These are phyloP conservation scores for Polyplosphaeria fusca DNA, from an alignment of 495 filamentous ascomycete genomes.

Conservation along the genomic window DNA sequence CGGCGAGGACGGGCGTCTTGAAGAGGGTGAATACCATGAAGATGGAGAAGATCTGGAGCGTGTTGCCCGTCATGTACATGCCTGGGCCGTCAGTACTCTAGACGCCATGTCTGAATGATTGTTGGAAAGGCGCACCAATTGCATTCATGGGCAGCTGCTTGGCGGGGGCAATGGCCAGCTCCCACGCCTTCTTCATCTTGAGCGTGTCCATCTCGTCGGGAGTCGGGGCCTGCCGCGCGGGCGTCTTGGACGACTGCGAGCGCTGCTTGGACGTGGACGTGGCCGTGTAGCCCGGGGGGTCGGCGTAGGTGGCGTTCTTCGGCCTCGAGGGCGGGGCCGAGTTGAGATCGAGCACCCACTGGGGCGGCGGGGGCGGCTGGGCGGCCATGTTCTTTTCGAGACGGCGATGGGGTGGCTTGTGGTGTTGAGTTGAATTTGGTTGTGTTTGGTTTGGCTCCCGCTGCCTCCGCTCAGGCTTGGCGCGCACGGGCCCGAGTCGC, in stretches of 20 bases:
- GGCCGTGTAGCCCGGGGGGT: constrained; percentile 83
- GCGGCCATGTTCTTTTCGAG: constrained; percentile 1
- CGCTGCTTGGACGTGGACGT: constrained; percentile 47
- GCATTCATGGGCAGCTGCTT: constrained; percentile 97
- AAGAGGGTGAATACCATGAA: constrained; percentile 99
- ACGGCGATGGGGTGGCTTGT: neutral
- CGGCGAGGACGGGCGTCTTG: constrained; percentile 86
- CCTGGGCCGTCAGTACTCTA: constrained; percentile 39
- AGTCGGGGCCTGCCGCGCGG: constrained; percentile 56
- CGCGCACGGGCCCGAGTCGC: neutral
- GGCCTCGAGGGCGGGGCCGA: constrained; percentile 58
- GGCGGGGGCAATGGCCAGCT: constrained; percentile 87
- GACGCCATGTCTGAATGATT: neutral
- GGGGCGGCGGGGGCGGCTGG: constrained; percentile 56
- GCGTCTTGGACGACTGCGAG: constrained; percentile 35
- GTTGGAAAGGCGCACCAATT: constrained; percentile 60
- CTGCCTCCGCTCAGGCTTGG: neutral
- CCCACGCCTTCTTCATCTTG: constrained; percentile 98
- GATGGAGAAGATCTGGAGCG: constrained; percentile 97
- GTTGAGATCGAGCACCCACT: constrained; percentile 79
- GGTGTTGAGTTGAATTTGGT: neutral
- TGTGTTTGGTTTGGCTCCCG: neutral
- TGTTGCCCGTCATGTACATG: constrained; percentile 99
- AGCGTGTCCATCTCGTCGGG: constrained; percentile 84
- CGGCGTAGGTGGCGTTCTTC: constrained; percentile 63